Base-by-base conservation (phyloP, 2,329 filamentous ascomycete species). In the Arthroderma sp. region DNA sequence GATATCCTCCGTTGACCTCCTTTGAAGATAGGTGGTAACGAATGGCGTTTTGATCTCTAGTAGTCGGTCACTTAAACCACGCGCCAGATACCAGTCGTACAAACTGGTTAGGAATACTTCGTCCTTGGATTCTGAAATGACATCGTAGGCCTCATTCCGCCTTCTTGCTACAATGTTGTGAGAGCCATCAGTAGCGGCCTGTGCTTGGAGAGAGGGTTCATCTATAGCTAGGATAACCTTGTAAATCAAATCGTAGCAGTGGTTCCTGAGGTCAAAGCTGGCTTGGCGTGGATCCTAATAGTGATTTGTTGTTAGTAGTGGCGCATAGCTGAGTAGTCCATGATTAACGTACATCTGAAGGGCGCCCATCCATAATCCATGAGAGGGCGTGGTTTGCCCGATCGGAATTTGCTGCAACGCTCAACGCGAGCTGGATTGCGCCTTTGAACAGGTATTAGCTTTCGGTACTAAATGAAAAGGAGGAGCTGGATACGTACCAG, bases 51-150 rank as follows among this genome's bases (percentile, higher is more conserved):
- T 77, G 42, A 91, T 86, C 32, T 82, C 79, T 31, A 98, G 75
- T 29, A 98, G 75, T 9, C 87, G 82, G 51, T 95, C 86, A 6
- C 78, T 83, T 79, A 85, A 88, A 11, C 83, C 82, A 60, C 88
- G 81, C 44, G 75, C 67, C 53, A 96, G 80, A 63, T 98, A 98
- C 89, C 91, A 98, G 57, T 95, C 88, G 60, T 95, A 98, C n/a
- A 98, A 73, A 56, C 86, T 86, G 49, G 86, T 93, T 61, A 96
- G 83, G 68, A 98, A 98, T 4, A 95, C 84, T 57, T 95, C 86
- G 53, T 98, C 91, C 9, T 82, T 76, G 0, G 89, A 94, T 47
- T 75, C 77, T 58, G 93, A 86, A 54, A 98, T 87, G 2, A 95
- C 84, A 38, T 81, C 77, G 64, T 96, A 94, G 0, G 91, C 89